phyloP scores from a whole-genome alignment of 345 rosid genomes.

The Lumnitzera littorea region DNA sequence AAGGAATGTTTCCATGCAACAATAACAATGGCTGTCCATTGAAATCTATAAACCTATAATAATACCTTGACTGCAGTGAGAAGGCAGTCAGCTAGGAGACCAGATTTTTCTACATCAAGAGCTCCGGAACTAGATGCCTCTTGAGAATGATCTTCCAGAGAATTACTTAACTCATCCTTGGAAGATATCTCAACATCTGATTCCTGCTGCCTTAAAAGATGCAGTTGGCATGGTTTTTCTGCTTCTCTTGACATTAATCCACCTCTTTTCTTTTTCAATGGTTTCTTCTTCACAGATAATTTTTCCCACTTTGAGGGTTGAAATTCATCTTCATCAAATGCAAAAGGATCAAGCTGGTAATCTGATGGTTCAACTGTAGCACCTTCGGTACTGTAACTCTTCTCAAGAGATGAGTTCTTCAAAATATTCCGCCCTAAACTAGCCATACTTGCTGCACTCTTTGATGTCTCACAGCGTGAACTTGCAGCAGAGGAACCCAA shows the following conservation, averaged over 20 bases:
- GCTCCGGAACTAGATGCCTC: constrained; percentile 29
- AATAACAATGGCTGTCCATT: not conserved
- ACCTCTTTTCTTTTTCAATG: constrained; percentile 25
- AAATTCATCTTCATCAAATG: constrained; percentile 74
- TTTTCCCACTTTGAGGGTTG: constrained; percentile 75
- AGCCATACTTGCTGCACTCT: constrained; percentile 30
- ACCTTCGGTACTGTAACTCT: constrained; percentile 26
- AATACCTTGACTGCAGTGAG: constrained; percentile 81
- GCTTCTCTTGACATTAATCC: constrained; percentile 22
- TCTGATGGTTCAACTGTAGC: constrained; percentile 26
- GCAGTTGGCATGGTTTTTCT: constrained; percentile 29
- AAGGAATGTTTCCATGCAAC: not conserved
- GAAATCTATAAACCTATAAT: not conserved
- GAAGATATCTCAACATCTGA: constrained; percentile 26
- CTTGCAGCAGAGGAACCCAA: constrained; percentile 40
- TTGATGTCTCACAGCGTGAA: constrained; percentile 38
- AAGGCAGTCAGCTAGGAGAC: constrained; percentile 77
- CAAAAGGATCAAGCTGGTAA: constrained; percentile 68
- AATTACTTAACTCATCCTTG: constrained; percentile 28
- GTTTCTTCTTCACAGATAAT: constrained; percentile 41
- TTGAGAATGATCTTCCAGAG: constrained; percentile 21
- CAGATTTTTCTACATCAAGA: constrained; percentile 40
- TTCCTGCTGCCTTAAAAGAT: constrained; percentile 35
- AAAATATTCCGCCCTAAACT: constrained; percentile 28
- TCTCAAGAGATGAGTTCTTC: constrained; percentile 25